These are phyloP conservation scores for Phytophthora sp. DNA, from an alignment of 352 stramenopile species.

Conservation along the genomic window DNA sequence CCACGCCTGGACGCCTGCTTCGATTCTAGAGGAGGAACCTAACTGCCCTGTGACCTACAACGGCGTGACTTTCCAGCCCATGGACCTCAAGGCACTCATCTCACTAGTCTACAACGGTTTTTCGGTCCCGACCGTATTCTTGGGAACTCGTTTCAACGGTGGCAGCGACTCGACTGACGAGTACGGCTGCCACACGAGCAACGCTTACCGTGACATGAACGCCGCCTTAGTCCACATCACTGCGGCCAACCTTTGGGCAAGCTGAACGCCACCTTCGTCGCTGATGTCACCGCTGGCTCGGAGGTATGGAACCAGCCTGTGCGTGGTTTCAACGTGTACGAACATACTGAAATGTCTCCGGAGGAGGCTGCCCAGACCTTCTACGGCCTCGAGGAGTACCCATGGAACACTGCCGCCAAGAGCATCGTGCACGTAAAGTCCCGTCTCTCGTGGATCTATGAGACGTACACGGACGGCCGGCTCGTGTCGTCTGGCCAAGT, in stretches of 20 bases:
- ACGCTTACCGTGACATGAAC: constrained; percentile 45
- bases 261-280: constrained; percentile 44
- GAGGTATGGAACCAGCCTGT: constrained; percentile 69
- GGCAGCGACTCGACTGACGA: constrained; percentile 23
- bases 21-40: constrained; percentile 42
- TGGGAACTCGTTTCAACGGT: constrained; percentile 40
- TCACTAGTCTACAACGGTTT: constrained; percentile 40
- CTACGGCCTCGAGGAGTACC: constrained; percentile 44
- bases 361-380: constrained; percentile 38
- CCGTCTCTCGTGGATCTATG: constrained; percentile 47
- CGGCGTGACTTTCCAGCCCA: constrained; percentile 43
- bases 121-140: constrained; percentile 36
- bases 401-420: constrained; percentile 48
- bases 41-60: constrained; percentile 42
- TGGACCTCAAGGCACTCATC: constrained; percentile 51
- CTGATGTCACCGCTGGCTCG: constrained; percentile 40
- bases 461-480: constrained; percentile 39
- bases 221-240: constrained; percentile 51
- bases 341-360: constrained; percentile 33
- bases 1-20: constrained; percentile 43
- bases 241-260: constrained; percentile 46
- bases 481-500: constrained; percentile 35
- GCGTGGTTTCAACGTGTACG: constrained; percentile 43
- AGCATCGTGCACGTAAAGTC: constrained; percentile 47
- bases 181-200: constrained; percentile 45